These are phyloP conservation scores for Diplotaxis tenuifolia DNA, from an alignment of 345 rosid species.

Conservation along the genomic window DNA sequence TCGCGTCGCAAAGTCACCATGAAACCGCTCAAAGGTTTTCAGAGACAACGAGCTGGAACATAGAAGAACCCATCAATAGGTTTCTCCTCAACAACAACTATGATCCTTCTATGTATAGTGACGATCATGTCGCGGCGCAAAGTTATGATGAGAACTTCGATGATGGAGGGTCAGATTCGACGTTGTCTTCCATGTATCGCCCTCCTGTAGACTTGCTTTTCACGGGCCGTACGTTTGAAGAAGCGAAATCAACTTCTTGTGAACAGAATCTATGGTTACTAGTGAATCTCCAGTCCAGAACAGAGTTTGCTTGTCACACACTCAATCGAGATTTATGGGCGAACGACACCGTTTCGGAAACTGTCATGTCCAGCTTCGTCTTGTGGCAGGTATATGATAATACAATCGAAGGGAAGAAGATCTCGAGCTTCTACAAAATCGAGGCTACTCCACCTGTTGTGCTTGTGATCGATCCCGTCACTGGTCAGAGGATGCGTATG, in stretches of 20 bases:
- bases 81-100: background rate
- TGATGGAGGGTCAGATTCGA: background rate
- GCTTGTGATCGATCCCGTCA: conserved; percentile 80
- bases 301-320: conserved; percentile 71
- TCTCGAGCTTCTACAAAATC: conserved; percentile 67
- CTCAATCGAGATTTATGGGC: conserved; percentile 92
- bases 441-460: conserved; percentile 66
- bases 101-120: background rate
- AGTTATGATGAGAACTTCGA: background rate
- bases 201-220: conserved; percentile 69
- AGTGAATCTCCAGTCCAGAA: conserved; percentile 74
- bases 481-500: conserved; percentile 79
- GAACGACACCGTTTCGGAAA: conserved; percentile 71
- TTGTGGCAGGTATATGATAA: conserved; percentile 67
- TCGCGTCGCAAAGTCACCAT: background rate
- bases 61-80: conserved; percentile 8
- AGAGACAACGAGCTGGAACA: conserved; percentile 41
- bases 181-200: conserved; percentile 57
- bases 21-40: conserved; percentile 15
- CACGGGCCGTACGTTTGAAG: conserved; percentile 63
- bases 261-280: conserved; percentile 70
- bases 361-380: conserved; percentile 58
- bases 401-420: conserved; percentile 57
- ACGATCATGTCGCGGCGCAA: background rate
- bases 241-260: conserved; percentile 65